Conservation (phyloP, 73 alveolate species). For the Diophrys appendiculata region DNA sequence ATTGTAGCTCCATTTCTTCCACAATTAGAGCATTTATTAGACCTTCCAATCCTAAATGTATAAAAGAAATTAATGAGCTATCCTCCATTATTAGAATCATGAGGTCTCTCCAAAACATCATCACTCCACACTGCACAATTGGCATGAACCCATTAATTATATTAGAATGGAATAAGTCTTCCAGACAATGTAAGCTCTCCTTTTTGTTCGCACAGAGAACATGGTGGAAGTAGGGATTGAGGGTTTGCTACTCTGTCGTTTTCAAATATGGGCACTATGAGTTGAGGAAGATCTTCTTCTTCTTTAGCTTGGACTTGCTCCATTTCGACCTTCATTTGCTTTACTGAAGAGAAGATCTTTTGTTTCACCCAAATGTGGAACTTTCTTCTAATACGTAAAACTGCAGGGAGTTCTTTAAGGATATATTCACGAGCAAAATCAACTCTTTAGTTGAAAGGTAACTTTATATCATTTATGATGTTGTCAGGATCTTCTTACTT, state of each 20-base stretch:
- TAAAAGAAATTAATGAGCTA: conserved; percentile 67
- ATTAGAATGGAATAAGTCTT: conserved; percentile 77
- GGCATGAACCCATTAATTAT: conserved; percentile 78
- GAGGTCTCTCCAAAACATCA: conserved; percentile 56
- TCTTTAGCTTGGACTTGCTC: background rate
- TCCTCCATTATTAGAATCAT: conserved; percentile 58
- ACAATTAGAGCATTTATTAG: conserved; percentile 73
- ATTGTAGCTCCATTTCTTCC: conserved; percentile 78
- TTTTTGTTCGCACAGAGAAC: conserved; percentile 69
- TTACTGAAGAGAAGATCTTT: conserved; percentile 7
- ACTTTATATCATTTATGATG: conserved; percentile 20
- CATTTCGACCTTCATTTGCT: background rate
- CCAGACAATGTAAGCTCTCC: conserved; percentile 84
- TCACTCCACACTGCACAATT: conserved; percentile 89
- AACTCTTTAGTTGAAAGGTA: conserved; percentile 10
- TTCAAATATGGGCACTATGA: background rate
- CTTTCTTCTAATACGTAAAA: conserved; percentile 16
- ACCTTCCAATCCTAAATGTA: conserved; percentile 57
- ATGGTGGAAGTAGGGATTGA: conserved; percentile 21
- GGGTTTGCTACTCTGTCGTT: conserved; percentile 1
- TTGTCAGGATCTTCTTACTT: conserved; percentile 39
- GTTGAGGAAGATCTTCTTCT: background rate
- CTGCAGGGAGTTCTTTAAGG: conserved; percentile 27
- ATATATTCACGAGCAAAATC: conserved; percentile 21
- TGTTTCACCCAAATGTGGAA: conserved; percentile 20